These are phyloP conservation scores for Neotropicomus parvogracilis DNA, from an alignment of 1,284 basidiomycete species.

Conservation along the genomic window DNA sequence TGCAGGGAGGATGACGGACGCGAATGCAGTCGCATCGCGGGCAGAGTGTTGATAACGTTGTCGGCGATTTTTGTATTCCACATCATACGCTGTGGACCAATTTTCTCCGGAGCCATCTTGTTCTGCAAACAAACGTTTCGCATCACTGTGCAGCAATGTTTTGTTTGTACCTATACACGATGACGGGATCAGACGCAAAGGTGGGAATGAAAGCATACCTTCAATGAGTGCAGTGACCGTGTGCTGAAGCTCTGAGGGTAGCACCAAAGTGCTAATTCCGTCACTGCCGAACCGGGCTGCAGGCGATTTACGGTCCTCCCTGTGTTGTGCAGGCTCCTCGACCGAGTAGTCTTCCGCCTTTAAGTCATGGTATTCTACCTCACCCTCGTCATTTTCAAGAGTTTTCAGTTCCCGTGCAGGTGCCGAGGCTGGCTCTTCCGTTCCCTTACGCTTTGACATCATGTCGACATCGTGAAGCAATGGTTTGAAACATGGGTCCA, in stretches of 20 bases:
- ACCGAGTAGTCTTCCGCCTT: slow-evolving; percentile 25
- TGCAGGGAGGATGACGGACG: slow-evolving; percentile 67
- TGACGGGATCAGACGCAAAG: slow-evolving; percentile 4
- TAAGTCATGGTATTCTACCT: slow-evolving; percentile 28
- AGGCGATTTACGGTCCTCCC: slow-evolving; percentile 66
- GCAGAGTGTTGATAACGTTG: slow-evolving; percentile 56
- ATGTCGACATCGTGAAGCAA: slow-evolving; percentile 65
- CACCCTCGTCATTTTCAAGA: slow-evolving; percentile 33
- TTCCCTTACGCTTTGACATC: slow-evolving; percentile 36
- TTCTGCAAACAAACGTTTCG: slow-evolving; percentile 60
- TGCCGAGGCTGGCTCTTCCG: slow-evolving; percentile 8
- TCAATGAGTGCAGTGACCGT: slow-evolving; percentile 56
- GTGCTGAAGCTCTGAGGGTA: slow-evolving; percentile 68
- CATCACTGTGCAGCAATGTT: slow-evolving; percentile 60
- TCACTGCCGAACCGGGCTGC: slow-evolving; percentile 77
- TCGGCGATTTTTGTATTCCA: slow-evolving; percentile 54
- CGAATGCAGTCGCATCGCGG: slow-evolving; percentile 72
- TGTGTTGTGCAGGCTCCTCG: slow-evolving; percentile 33
- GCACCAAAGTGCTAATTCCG: slow-evolving; percentile 60
- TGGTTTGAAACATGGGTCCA: slow-evolving; percentile 60
- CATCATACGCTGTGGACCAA: slow-evolving; percentile 56
- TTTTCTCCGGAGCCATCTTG: slow-evolving; percentile 32
- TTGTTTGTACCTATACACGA: slow-evolving; percentile 56
- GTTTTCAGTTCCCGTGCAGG: slow-evolving; percentile 53
- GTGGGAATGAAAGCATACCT: slow-evolving; percentile 39